phyloP scores from a whole-genome alignment of 768 basidiomycete genomes.

The Hygrocybe coccinea region DNA sequence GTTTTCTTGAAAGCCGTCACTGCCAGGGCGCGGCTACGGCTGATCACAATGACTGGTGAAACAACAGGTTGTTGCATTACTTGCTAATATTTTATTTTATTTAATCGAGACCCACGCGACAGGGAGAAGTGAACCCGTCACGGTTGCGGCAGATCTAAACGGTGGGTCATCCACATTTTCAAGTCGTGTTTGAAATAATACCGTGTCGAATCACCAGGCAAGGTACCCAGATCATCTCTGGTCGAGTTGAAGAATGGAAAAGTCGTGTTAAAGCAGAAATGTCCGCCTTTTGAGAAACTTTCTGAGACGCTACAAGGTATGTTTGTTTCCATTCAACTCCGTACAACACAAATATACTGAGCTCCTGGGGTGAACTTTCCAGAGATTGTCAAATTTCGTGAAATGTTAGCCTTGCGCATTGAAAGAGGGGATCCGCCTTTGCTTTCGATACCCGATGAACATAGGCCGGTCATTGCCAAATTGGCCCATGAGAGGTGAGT shows the following conservation, averaged over 20 bases:
- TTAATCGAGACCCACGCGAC: too few relatives aligned
- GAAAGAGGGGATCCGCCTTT: slow-evolving; percentile 48
- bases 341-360: slow-evolving; percentile 9
- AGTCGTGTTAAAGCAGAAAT: slow-evolving; percentile 70
- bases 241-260: slow-evolving; percentile 75
- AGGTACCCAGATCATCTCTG: slow-evolving; percentile 39
- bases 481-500: slow-evolving; percentile 79
- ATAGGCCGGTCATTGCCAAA: slow-evolving; percentile 74
- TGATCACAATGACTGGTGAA: too few relatives aligned
- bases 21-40: background rate
- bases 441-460: slow-evolving; percentile 55
- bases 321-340: slow-evolving; percentile 3
- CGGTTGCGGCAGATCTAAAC: too few relatives aligned
- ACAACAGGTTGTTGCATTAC: background rate
- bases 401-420: slow-evolving; percentile 58
- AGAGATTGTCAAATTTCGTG: slow-evolving; percentile 77
- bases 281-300: slow-evolving; percentile 66
- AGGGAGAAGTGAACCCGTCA: too few relatives aligned
- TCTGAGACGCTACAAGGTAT: slow-evolving; percentile 79
- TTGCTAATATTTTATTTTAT: background rate
- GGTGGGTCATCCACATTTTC: slow-evolving; percentile 21
- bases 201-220: slow-evolving; percentile 32
- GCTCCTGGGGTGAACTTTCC: background rate
- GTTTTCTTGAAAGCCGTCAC: background rate
- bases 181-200: slow-evolving; percentile 24